Evolutionary conservation across 23 red algal species (phyloP).

Genomic region (Cyanidiococcus yangmingshanensis): DNA sequence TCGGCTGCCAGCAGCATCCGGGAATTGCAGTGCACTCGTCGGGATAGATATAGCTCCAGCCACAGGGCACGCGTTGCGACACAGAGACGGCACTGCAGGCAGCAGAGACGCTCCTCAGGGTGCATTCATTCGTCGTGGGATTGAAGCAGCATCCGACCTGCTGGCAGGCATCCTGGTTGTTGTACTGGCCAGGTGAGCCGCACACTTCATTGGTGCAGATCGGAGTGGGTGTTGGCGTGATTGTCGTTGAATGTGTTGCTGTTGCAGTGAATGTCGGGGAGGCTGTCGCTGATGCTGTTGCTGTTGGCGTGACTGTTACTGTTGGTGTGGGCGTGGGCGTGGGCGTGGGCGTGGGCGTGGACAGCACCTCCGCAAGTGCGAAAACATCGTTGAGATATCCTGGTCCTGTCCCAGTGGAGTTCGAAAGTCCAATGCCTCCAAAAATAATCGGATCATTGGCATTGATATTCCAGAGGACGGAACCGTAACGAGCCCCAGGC

Average conservation of each 20-base stretch:
- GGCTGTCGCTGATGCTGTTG: not conserved
- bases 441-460: not conserved
- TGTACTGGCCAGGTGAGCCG: not conserved
- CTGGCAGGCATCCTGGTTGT: not conserved
- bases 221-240: not conserved
- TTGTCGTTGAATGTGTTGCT: not conserved
- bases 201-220: not conserved
- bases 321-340: constrained; percentile 2
- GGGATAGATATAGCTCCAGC: constrained; percentile 1
- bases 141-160: constrained; percentile 5
- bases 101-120: not conserved
- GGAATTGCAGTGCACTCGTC: not conserved
- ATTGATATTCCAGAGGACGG: not conserved
- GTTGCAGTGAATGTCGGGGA: not conserved
- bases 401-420: not conserved
- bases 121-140: not conserved
- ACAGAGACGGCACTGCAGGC: not conserved
- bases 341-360: constrained; percentile 1
- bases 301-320: not conserved
- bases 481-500: not conserved
- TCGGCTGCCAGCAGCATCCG: constrained; percentile 8
- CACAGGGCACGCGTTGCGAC: not conserved
- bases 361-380: not conserved
- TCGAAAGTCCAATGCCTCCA: not conserved
- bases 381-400: constrained; percentile 15